These are phyloP conservation scores for Psilocybe tampanensis DNA, from an alignment of 768 basidiomycete species.

Conservation along the genomic window DNA sequence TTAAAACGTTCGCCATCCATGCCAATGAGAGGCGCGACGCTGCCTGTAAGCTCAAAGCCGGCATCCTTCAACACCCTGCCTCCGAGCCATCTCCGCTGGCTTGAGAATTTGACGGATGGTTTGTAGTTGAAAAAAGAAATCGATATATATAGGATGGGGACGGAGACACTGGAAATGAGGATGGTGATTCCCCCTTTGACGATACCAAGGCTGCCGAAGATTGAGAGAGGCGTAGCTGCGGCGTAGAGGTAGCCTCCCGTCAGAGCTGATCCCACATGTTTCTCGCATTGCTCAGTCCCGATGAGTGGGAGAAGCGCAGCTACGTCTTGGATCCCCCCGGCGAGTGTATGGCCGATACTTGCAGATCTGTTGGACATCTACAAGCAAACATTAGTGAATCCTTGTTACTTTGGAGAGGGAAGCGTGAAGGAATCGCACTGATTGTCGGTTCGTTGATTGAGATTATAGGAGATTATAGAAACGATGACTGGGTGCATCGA, in stretches of 20 bases:
- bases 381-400: too few species aligned
- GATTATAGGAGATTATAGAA: too few species aligned
- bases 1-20: background rate
- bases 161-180: background rate
- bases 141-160: background rate
- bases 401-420: too few species aligned
- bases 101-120: background rate
- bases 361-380: background rate
- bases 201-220: constrained; percentile 16
- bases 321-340: constrained; percentile 14
- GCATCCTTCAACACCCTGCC: background rate
- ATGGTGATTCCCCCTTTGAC: background rate
- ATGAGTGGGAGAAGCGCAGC: constrained; percentile 14
- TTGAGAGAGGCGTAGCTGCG: constrained; percentile 9
- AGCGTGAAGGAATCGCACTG: too few species aligned
- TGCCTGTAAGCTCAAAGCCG: background rate
- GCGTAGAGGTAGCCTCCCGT: constrained; percentile 12
- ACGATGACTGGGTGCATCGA: too few species aligned
- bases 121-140: background rate
- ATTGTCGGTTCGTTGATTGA: too few species aligned
- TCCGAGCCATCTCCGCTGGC: background rate
- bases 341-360: background rate
- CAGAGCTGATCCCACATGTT: constrained; percentile 15
- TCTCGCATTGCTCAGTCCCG: constrained; percentile 18
- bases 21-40: background rate